Evolutionary conservation across 345 rosid species (phyloP), one percentile per base, ranked within the genome.

Genomic region (Eucalyptus paniculata): DNA sequence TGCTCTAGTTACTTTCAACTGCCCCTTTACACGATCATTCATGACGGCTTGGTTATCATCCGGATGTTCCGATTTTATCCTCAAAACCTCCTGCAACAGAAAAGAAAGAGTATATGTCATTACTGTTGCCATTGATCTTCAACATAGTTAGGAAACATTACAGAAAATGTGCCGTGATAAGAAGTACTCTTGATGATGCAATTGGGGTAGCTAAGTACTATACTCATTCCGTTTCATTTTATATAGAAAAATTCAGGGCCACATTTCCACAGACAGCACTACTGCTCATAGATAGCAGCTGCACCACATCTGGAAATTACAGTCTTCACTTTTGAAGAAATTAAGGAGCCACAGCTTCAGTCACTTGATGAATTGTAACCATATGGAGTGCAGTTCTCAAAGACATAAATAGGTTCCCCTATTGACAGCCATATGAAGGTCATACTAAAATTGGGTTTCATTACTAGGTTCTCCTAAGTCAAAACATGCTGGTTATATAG

Each of bases 1-100:
- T 47, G 99, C 98, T 93, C 99, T 92, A 54, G 99, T 97, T 90
- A 96, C 99, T 95, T 96, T 97, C 88, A 97, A 89, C 91, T 96
- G 99, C 51, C 99, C 99, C 93, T 97, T 97, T 82, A 96, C 99
- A 92, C 99, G 92, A 92, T 95, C 98, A 91, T 97, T 97, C 77
- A 95, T 91, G 92, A 97, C 92, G 9, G 97, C 95, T 91, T 96
- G 96, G 88, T 91, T 91, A 90, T 97, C 99, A 89, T 95, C 98
- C 49, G 96, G 96, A 92, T 97, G 99, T 92, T 97, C 99, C 3
- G 94, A 95, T 92, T 93, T 96, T 90, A 97, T 91, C 92, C 99
- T 93, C 37, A 86, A 88, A 88, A 97, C 93, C 95, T 97, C 99
- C 99, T 97, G 98, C 90, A 90, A 88, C 65, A 86, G 80, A 86